Evolutionary conservation across 257 asterid genomes (phyloP).

Genomic region (Catharanthus roseus): DNA sequence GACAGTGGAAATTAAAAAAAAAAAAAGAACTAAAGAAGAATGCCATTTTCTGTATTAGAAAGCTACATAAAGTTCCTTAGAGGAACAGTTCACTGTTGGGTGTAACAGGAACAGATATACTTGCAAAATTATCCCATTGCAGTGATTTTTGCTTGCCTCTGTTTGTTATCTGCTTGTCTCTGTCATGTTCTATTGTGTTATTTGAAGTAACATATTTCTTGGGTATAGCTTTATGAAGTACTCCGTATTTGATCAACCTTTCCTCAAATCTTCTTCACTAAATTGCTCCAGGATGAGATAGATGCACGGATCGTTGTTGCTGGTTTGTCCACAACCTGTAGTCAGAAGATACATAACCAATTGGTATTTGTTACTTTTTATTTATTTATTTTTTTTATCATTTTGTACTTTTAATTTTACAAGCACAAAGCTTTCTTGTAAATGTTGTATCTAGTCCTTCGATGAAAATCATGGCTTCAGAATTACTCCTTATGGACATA

Average conservation of each 20-base stretch:
- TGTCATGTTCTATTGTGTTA: not conserved
- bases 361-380: slow-evolving; percentile 53
- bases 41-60: not conserved
- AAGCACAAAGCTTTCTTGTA: not conserved
- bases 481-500: not conserved
- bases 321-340: slow-evolving; percentile 89
- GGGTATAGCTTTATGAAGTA: not conserved
- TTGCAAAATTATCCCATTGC: not conserved
- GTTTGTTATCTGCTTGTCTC: not conserved
- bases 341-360: slow-evolving; percentile 99
- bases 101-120: not conserved
- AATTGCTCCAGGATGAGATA: slow-evolving; percentile 53
- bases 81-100: not conserved
- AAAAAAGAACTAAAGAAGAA: not conserved
- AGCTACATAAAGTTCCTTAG: not conserved
- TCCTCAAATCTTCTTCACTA: slow-evolving; percentile 11
- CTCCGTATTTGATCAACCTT: not conserved
- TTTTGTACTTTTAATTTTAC: not conserved
- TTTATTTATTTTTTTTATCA: too few species aligned
- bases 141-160: slow-evolving; percentile 2
- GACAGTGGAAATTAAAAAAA: not conserved
- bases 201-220: too few species aligned
- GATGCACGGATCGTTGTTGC: slow-evolving; percentile 77
- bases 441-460: not conserved
- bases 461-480: not conserved